Conservation (phyloP, 2,329 filamentous ascomycete genomes). For the Diaporthe nobilis region DNA sequence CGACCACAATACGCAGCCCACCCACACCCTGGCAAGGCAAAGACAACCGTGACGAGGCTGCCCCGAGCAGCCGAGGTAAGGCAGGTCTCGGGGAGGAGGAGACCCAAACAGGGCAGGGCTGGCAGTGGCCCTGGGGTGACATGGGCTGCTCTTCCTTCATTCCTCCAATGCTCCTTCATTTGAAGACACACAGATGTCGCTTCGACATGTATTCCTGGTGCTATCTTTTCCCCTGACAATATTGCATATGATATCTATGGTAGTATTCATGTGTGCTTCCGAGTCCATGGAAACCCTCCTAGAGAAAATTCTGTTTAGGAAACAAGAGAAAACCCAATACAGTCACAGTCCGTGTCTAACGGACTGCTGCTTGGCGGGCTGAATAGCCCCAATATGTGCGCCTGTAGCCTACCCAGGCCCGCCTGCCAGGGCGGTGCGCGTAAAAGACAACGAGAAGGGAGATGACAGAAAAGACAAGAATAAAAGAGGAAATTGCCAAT, state of each 20-base stretch:
- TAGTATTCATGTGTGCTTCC: neutral
- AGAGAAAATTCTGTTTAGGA: neutral
- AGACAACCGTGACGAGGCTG: neutral
- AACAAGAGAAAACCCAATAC: neutral
- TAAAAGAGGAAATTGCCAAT: no score
- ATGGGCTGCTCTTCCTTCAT: neutral
- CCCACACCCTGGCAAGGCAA: neutral
- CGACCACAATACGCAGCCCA: neutral
- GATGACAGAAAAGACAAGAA: neutral
- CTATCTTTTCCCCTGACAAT: neutral
- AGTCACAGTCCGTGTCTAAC: neutral
- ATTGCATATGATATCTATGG: neutral
- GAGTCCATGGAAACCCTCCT: neutral
- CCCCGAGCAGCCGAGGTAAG: neutral
- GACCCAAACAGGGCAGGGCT: neutral
- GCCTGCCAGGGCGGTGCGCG: neutral
- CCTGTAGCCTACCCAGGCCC: neutral
- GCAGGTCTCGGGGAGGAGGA: neutral
- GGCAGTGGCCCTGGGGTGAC: neutral
- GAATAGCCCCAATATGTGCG: neutral
- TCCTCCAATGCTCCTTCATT: neutral
- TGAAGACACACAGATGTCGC: neutral
- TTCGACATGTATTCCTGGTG: neutral
- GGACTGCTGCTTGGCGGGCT: neutral
- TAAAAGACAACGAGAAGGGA: neutral